Evolutionary conservation across 1,139 yeast species (phyloP), one percentile per base, ranked within the genome.

Genomic region (Geotrichum bryndzae): DNA sequence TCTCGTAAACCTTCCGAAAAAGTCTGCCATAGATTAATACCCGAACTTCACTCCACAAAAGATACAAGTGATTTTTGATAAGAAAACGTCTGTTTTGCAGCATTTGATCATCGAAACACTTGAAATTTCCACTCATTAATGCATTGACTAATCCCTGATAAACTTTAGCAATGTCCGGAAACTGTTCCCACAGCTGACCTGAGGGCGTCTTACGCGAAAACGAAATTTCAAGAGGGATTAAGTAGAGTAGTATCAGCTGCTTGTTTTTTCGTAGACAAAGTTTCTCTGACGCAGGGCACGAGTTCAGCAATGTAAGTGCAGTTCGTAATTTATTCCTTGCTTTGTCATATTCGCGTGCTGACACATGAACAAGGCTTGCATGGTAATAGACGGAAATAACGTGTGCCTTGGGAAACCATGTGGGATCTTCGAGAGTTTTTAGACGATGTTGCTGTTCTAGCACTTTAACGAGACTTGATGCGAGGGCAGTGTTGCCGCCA

Each of bases 391-490:
- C 89, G 1, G 84, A 81, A 11, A 84, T 81, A 7, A 84, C 80
- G 61, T 86, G 85, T 11, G 83, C 75, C 66, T 80, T 81, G 29
- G 82, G 80, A 35, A 41, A 41, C 48, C 48, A 41, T 41, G 48
- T 41, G 48, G 48, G 48, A 41, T n/a, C 18, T 41, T 41, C 22
- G 22, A 41, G 48, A 23, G 48, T n/a, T n/a, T 18, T 18, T 41
- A n/a, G 8, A 15, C 48, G 48, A n/a, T 79, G 72, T 46, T 85
- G 80, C 1, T 84, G 82, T 35, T 76, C 79, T 52, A 90, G 75
- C 1, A 90, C 96, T 70, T 85, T 84, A 63, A 88, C 85, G 62
- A 89, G 79, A 58, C 89, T 87, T 66, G 84, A 83, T n/a, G 89
- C 88, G 70, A 87, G 79, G 66, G 86, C 90, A n/a, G 23, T 41